Base-by-base conservation (phyloP, 2,329 filamentous ascomycete species). In the Coniella vitis region DNA sequence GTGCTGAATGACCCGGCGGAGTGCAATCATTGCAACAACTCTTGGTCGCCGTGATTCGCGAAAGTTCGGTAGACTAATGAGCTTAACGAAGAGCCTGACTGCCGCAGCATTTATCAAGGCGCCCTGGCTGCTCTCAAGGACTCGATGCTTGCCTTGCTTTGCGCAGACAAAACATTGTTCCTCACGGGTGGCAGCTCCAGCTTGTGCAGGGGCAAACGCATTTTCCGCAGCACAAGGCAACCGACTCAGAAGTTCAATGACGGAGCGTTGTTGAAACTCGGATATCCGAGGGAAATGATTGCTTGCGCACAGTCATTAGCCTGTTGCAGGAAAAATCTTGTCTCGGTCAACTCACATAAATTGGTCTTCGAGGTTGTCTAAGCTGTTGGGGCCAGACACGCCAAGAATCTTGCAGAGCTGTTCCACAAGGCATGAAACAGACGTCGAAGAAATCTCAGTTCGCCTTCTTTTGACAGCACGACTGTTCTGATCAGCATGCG, bases 1-100 rank as follows among this genome's bases (percentile, higher is more conserved):
- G 63, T 95, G 89, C 41, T 77, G 73, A 21, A 87, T 73, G 36
- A 93, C 69, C 39, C 83, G 79, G 56, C 83, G 80, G 42, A 95
- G 70, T 3, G 81, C 76, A 51, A 84, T 66, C 80, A 93, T 88
- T 9, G 84, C 83, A 52, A 81, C 72, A 35, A 94, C 74, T 40
- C 88, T 76, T 32, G 80, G 73, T 39, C 73, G 75, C n/a, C 76
- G 75, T 17, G 78, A 79, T 49, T 76, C 69, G 4, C 69, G 54
- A 53, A 84, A 79, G 8, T 60, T 59, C 1, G 69, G 58, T 2
- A 68, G 63, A 32, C 70, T 61, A 46, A 77, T 62, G 7, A 84
- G 55, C 20, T 65, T 70, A 12, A 62, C 59, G 49, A 84, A 75
- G 9, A 73, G 64, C 2, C 57, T 55, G 29, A 75, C 66, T 2